phyloP scores from a whole-genome alignment of 108 stramenopile genomes.

The Cylindrotheca fusiformis region DNA sequence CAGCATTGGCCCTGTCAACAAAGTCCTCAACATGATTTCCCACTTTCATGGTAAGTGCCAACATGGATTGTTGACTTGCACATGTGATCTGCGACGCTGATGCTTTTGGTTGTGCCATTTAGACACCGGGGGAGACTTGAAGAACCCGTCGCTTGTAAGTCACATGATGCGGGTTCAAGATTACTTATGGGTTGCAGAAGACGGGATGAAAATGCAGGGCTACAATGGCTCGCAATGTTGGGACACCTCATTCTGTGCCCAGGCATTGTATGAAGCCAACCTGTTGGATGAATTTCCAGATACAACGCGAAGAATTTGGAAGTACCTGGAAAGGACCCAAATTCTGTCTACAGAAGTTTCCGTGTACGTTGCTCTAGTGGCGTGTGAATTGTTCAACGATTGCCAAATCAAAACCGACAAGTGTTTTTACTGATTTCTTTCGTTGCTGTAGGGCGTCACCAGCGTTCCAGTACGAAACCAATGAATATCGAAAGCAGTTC shows the following conservation, averaged over 20 bases:
- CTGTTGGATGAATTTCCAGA: constrained; percentile 79
- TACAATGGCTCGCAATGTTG: constrained; percentile 98
- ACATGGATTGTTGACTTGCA: neutral
- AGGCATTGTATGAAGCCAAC: constrained; percentile 85
- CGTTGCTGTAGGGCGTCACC: constrained; percentile 54
- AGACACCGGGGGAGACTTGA: constrained; percentile 50
- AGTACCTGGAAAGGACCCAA: constrained; percentile 82
- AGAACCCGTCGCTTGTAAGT: constrained; percentile 56
- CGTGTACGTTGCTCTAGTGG: constrained; percentile 15
- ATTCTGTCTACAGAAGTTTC: constrained; percentile 81
- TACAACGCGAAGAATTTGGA: constrained; percentile 64
- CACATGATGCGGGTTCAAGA: constrained; percentile 92
- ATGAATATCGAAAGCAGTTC: constrained; percentile 66
- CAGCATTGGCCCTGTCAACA: constrained; percentile 97
- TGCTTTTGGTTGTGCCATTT: constrained; percentile 1
- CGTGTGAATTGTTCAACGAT: constrained; percentile 1
- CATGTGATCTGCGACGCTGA: constrained; percentile 1
- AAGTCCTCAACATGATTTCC: constrained; percentile 92
- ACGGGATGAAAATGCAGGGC: constrained; percentile 99
- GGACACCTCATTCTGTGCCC: constrained; percentile 97
- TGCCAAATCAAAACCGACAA: neutral
- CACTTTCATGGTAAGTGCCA: constrained; percentile 59
- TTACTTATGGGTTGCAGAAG: constrained; percentile 98
- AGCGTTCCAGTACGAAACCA: constrained; percentile 79
- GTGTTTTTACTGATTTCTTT: neutral